Base-by-base conservation (phyloP, 441 rosid species). In the Codiaeum variegatum region DNA sequence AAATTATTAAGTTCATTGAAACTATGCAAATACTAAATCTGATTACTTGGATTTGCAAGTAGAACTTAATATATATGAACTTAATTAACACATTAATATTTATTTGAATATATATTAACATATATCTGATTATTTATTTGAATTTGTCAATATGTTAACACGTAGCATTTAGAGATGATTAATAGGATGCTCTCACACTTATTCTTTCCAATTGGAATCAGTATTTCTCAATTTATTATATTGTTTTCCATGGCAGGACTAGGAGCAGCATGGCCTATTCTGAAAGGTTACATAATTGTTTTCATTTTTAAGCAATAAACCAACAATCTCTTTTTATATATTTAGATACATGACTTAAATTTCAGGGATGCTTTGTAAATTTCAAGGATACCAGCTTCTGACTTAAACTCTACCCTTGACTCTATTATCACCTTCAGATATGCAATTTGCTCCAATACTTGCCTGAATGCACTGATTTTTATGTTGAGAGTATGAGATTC, bases 201-300 rank as follows among this genome's bases (percentile, higher is more conserved):
- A 19, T 38, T 75, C 28, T 38, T 62, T 61, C 36, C 44, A 70
- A 75, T 54, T 31, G 11, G 21, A 69, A 46, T 26, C 3, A 31
- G 0, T 15, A 47, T 61, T 38, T 74, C 40, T 19, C 28, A 12
- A n/a, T 52, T 34, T 6, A 52, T 42, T 64, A 34, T 18, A 65
- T 54, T 38, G 72, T 79, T 73, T 31, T 74, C 36, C 81, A 70
- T 79, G 72, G 75, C 89, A 91, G 99, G 85, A 69, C 56, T 87
- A 58, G 97, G 86, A 77, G 82, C 84, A 64, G 70, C 83, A 34
- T 92, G 99, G 98, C 98, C 96, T 51, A 6, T 6, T 52, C 7
- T 52, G 58, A 21, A n/a, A 52, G n/a, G 19, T 16, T 49, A 52
- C 21, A n/a, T 52, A 52, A 52, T 52, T 52, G 12, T 47, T 47